Conservation (phyloP, 1,284 basidiomycete species). For the Stereum hirsutum region DNA sequence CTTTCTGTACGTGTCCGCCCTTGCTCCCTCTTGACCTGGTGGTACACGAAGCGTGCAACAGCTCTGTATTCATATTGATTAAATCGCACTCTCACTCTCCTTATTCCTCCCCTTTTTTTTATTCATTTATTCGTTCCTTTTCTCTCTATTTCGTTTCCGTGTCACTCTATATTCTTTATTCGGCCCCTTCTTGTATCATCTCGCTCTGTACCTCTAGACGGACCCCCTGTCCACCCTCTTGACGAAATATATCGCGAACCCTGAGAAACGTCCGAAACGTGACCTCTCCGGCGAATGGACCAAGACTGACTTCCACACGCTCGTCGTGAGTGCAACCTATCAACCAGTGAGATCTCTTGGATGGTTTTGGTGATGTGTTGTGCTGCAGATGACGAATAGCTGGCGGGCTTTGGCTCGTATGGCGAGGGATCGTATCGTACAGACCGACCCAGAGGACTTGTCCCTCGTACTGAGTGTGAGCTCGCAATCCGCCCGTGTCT, state of each 20-base stretch:
- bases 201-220: slow-evolving; percentile 38
- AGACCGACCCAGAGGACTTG: slow-evolving; percentile 57
- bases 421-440: slow-evolving; percentile 67
- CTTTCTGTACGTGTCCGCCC: slow-evolving; percentile 70
- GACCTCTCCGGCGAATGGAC: slow-evolving; percentile 69
- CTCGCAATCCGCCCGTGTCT: background rate
- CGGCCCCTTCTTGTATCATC: slow-evolving; percentile 8
- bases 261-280: slow-evolving; percentile 61
- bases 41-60: slow-evolving; percentile 35
- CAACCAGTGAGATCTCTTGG: background rate
- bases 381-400: slow-evolving; percentile 66
- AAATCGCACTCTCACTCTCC: too few relatives aligned
- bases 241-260: slow-evolving; percentile 70
- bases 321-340: slow-evolving; percentile 49
- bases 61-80: slow-evolving; percentile 9
- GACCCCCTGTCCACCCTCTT: slow-evolving; percentile 72
- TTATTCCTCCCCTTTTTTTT: slow-evolving; percentile 8
- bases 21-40: slow-evolving; percentile 41
- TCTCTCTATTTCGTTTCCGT: slow-evolving; percentile 12
- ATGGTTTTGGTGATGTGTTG: background rate
- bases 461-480: slow-evolving; percentile 58
- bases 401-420: slow-evolving; percentile 74
- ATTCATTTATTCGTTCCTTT: too few relatives aligned
- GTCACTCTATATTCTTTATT: slow-evolving; percentile 12
- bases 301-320: slow-evolving; percentile 57